Evolutionary conservation across 2,329 filamentous ascomycete genomes (phyloP).

Genomic region (Microcyclospora pomicola): DNA sequence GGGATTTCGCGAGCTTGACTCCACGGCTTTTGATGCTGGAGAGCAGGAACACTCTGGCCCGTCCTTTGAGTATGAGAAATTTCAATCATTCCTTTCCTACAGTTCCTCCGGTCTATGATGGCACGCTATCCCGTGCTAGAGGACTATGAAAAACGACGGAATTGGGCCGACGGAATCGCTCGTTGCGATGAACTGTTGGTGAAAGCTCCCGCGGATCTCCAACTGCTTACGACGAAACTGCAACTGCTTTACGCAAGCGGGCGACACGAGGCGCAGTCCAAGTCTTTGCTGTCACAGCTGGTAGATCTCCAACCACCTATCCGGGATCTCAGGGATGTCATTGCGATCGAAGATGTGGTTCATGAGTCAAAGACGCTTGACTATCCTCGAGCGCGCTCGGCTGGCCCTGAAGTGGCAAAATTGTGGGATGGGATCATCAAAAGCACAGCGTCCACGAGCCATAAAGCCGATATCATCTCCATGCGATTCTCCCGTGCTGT

Average conservation of each 20-base stretch:
- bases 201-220: constrained; percentile 16
- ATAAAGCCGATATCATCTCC: constrained; percentile 16
- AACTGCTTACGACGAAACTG: constrained; percentile 19
- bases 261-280: constrained; percentile 6
- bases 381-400: constrained; percentile 14
- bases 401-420: constrained; percentile 18
- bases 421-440: constrained; percentile 21
- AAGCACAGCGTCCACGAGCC: constrained; percentile 7
- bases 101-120: constrained; percentile 9
- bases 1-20: too few relatives aligned
- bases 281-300: constrained; percentile 14
- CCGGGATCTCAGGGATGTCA: constrained; percentile 15
- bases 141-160: constrained; percentile 16
- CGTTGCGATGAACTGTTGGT: constrained; percentile 21
- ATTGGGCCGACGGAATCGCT: constrained; percentile 18
- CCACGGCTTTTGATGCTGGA: too few relatives aligned
- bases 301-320: constrained; percentile 12
- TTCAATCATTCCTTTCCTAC: too few relatives aligned
- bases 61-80: too few relatives aligned
- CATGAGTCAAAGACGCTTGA: constrained; percentile 11
- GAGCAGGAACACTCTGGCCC: too few relatives aligned
- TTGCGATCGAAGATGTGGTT: constrained; percentile 17
- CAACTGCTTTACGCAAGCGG: constrained; percentile 14
- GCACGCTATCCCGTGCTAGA: constrained; percentile 22
- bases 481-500: constrained; percentile 19